Conservation (phyloP, 768 basidiomycete species). For the Stropharia rugosoannulata region DNA sequence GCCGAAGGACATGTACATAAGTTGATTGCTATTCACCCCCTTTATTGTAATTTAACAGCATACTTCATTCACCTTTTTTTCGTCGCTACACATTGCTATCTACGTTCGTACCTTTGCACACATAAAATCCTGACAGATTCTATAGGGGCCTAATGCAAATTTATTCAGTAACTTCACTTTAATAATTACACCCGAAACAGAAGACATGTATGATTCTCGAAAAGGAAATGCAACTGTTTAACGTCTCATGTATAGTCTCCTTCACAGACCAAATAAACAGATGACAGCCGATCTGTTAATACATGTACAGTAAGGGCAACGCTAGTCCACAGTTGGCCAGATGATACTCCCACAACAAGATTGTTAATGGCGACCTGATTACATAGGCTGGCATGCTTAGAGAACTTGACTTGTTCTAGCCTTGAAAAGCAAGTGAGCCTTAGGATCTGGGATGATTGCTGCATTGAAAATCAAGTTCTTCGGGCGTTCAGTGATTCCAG, state of each 20-base stretch:
- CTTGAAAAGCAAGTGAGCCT: slow-evolving; percentile 30
- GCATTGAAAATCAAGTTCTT: slow-evolving; percentile 32
- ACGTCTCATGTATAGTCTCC: not conserved
- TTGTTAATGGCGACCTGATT: too few species aligned
- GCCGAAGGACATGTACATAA: slow-evolving; percentile 23
- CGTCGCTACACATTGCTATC: slow-evolving; percentile 16
- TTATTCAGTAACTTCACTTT: not conserved
- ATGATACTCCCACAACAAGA: not conserved
- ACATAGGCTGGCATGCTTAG: not conserved
- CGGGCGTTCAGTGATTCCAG: slow-evolving; percentile 24
- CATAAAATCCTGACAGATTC: slow-evolving; percentile 1
- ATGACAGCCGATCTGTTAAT: too few species aligned
- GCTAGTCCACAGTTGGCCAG: not conserved
- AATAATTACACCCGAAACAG: not conserved
- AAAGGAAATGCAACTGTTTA: not conserved
- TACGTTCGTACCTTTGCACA: slow-evolving; percentile 9
- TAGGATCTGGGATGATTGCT: slow-evolving; percentile 31
- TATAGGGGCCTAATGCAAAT: not conserved
- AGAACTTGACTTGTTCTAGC: slow-evolving; percentile 12
- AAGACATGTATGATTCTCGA: not conserved
- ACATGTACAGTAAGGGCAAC: not conserved
- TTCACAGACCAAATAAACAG: too few species aligned
- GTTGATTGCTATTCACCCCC: slow-evolving; percentile 6
- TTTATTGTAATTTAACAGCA: slow-evolving; percentile 22
- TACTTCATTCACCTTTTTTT: slow-evolving; percentile 4